Evolutionary conservation across 176 grass and related monocot genomes (phyloP).

Genomic region (Puya raimondii): DNA sequence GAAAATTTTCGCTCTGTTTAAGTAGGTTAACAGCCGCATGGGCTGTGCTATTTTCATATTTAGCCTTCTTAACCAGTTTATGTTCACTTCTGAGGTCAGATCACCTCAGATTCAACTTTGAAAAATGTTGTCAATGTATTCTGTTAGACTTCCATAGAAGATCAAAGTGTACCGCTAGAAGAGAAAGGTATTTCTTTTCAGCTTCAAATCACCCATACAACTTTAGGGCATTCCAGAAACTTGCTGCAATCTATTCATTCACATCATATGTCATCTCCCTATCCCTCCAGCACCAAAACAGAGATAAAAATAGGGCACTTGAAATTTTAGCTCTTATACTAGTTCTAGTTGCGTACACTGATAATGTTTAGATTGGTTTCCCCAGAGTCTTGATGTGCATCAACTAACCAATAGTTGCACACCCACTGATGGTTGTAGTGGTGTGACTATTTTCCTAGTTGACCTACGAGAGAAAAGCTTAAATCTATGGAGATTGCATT

Average conservation of each 20-base stretch:
- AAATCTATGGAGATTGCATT: constrained; percentile 31
- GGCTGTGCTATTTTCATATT: background rate
- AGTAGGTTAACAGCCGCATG: background rate
- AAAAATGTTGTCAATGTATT: too few relatives aligned
- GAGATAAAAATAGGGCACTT: background rate
- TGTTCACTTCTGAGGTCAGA: background rate
- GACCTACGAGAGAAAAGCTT: constrained; percentile 70
- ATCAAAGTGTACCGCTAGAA: background rate
- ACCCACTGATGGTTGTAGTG: constrained; percentile 42
- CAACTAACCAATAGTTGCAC: constrained; percentile 48
- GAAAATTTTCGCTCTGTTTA: background rate
- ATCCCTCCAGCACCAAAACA: background rate
- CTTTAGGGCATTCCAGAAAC: background rate
- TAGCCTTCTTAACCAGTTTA: background rate
- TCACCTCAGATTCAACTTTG: background rate
- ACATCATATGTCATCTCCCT: background rate
- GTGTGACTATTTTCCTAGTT: constrained; percentile 64
- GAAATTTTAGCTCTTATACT: background rate
- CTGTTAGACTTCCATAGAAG: background rate
- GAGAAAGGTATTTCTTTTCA: background rate
- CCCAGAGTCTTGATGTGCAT: constrained; percentile 25
- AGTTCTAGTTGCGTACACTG: background rate
- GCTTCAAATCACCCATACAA: background rate
- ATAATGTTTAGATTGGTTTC: constrained; percentile 3
- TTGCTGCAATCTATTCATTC: constrained; percentile 3